Evolutionary conservation across 805 yeast genomes (phyloP).

Genomic region (Metschnikowia santaceciliae): DNA sequence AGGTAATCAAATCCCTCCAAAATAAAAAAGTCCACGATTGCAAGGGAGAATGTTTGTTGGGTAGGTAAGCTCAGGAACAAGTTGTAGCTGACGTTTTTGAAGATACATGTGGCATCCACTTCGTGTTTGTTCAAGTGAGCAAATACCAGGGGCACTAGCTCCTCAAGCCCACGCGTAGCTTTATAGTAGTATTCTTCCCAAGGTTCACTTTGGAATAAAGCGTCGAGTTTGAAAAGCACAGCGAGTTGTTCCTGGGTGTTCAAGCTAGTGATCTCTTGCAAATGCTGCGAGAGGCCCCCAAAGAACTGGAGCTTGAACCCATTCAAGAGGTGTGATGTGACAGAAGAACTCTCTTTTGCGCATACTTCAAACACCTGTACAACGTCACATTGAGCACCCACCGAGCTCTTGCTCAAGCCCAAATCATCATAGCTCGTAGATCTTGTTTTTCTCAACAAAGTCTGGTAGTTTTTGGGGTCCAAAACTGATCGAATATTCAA

Average conservation of each 20-base stretch:
- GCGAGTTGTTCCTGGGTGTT: slow-evolving; percentile 28
- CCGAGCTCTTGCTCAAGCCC: not conserved
- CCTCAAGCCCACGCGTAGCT: slow-evolving; percentile 35
- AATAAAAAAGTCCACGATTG: slow-evolving; percentile 32
- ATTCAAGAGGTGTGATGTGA: slow-evolving; percentile 1
- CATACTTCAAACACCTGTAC: slow-evolving; percentile 32
- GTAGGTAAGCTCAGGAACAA: slow-evolving; percentile 15
- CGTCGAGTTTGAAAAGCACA: slow-evolving; percentile 32
- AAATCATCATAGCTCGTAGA: slow-evolving; percentile 4
- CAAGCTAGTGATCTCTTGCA: slow-evolving; percentile 19
- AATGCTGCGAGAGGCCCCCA: slow-evolving; percentile 18
- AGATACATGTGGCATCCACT: slow-evolving; percentile 23
- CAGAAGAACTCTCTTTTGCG: slow-evolving; percentile 19
- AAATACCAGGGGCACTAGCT: slow-evolving; percentile 23
- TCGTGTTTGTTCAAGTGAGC: slow-evolving; percentile 36
- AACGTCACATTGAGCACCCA: slow-evolving; percentile 16
- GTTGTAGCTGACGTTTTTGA: slow-evolving; percentile 18
- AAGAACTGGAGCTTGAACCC: slow-evolving; percentile 19
- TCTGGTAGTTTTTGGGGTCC: slow-evolving; percentile 25
- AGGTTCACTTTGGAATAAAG: slow-evolving; percentile 23
- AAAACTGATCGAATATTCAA: slow-evolving; percentile 29
- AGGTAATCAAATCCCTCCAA: slow-evolving; percentile 40
- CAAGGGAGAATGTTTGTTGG: slow-evolving; percentile 4
- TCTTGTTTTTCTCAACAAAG: slow-evolving; percentile 27
- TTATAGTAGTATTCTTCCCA: slow-evolving; percentile 32